These are phyloP conservation scores for Penicillium bialowiezense DNA, from an alignment of 495 filamentous ascomycete genomes.

Conservation along the genomic window DNA sequence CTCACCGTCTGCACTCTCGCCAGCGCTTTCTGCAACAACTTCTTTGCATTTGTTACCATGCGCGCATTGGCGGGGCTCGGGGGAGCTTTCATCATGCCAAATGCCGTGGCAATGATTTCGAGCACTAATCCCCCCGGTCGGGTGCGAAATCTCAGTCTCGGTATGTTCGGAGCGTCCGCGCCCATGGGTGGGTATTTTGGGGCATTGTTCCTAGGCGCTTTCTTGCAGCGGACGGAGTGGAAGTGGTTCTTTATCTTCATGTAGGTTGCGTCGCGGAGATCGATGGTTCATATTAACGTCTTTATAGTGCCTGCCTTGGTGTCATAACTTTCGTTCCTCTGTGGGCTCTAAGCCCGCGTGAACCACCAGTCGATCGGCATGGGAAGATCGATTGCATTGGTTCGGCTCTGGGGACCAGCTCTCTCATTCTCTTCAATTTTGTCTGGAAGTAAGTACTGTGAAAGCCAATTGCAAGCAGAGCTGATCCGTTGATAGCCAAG, in stretches of 20 bases:
- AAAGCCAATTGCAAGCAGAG: not conserved
- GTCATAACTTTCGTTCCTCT: slow-evolving; percentile 29
- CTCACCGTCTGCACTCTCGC: slow-evolving; percentile 35
- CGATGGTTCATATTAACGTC: not conserved
- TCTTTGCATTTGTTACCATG: slow-evolving; percentile 38
- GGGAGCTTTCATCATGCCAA: slow-evolving; percentile 46
- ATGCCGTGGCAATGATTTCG: slow-evolving; percentile 46
- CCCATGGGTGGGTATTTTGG: slow-evolving; percentile 47
- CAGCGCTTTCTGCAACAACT: slow-evolving; percentile 41
- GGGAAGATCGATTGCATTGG: slow-evolving; percentile 51
- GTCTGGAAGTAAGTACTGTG: slow-evolving; percentile 48
- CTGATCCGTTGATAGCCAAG: slow-evolving; percentile 36
- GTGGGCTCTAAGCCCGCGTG: slow-evolving; percentile 33
- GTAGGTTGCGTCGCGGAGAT: slow-evolving; percentile 17
- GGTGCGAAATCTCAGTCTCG: slow-evolving; percentile 46
- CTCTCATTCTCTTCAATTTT: slow-evolving; percentile 52
- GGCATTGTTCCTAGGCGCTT: slow-evolving; percentile 39
- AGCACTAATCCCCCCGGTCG: slow-evolving; percentile 44
- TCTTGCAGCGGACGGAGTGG: slow-evolving; percentile 41
- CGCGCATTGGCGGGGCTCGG: slow-evolving; percentile 43
- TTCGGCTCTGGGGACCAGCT: slow-evolving; percentile 41
- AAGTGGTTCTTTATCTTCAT: slow-evolving; percentile 52
- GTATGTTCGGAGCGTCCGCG: slow-evolving; percentile 49
- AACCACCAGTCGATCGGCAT: slow-evolving; percentile 37
- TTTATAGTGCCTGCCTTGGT: slow-evolving; percentile 33